Evolutionary conservation across 2,329 filamentous ascomycete genomes (phyloP).

Genomic region (Penicillium psychrosexuale): DNA sequence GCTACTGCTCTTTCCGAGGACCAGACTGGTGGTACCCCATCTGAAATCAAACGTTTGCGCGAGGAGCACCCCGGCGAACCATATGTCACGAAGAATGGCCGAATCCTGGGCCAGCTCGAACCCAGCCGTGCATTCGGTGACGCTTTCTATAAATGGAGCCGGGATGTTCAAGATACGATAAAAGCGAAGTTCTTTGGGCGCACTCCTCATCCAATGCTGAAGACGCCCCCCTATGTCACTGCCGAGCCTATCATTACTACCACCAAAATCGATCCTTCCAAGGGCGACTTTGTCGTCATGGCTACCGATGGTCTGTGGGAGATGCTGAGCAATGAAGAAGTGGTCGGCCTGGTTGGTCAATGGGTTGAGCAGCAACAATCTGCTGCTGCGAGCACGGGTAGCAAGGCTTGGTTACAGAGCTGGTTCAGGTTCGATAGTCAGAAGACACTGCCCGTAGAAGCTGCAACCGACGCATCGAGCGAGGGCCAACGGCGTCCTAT

Average conservation of each 20-base stretch:
- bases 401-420: constrained; percentile 64
- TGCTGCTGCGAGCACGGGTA: constrained; percentile 28
- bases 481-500: constrained; percentile 79
- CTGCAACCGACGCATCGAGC: constrained; percentile 45
- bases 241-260: constrained; percentile 93
- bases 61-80: constrained; percentile 86
- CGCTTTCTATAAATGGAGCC: constrained; percentile 93
- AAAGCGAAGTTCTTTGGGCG: constrained; percentile 85
- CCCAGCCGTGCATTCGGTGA: constrained; percentile 94
- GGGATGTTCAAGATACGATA: constrained; percentile 77
- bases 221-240: constrained; percentile 94
- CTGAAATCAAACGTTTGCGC: constrained; percentile 77
- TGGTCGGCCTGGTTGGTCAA: constrained; percentile 90
- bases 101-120: constrained; percentile 87
- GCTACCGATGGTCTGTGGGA: constrained; percentile 98
- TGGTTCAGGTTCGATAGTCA: constrained; percentile 59
- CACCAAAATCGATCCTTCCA: constrained; percentile 82
- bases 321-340: constrained; percentile 98
- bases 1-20: constrained; percentile 87
- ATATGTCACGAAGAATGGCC: constrained; percentile 80
- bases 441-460: constrained; percentile 72
- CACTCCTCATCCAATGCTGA: constrained; percentile 70
- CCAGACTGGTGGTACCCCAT: constrained; percentile 85
- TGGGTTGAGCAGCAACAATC: constrained; percentile 79
- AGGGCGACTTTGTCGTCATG: constrained; percentile 92